Percentiles rank a stretch among this genome's conserved stretches.
phyloP scores from a whole-genome alignment of 192 early-diverging fungal species.

The Mortierella antarctica region DNA sequence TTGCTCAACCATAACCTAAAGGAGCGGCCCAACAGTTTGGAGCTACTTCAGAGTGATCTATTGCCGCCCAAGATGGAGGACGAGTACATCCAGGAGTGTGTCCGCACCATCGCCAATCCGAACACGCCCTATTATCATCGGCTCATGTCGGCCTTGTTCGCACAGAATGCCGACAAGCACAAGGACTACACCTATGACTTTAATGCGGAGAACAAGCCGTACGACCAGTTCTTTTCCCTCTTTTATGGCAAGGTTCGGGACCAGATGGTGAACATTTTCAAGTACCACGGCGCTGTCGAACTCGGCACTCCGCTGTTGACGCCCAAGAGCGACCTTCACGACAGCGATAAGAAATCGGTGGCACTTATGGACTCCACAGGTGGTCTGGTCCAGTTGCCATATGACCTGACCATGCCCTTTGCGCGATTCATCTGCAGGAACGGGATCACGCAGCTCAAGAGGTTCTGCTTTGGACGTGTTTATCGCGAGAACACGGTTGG shows the following conservation, averaged over 20 bases:
- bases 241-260: constrained; percentile 77
- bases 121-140: constrained; percentile 87
- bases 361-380: constrained; percentile 86
- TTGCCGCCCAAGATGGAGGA: constrained; percentile 89
- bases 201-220: constrained; percentile 59
- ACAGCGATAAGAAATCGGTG: constrained; percentile 76
- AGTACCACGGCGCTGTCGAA: constrained; percentile 86
- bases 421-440: constrained; percentile 85
- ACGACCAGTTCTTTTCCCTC: constrained; percentile 71
- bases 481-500: constrained; percentile 85
- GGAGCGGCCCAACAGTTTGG: constrained; percentile 80
- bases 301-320: constrained; percentile 84
- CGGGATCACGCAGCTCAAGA: constrained; percentile 78
- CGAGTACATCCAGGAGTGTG: constrained; percentile 91
- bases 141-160: constrained; percentile 85
- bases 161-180: constrained; percentile 78
- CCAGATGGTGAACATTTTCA: constrained; percentile 82
- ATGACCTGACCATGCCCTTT: constrained; percentile 93
- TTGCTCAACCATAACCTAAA: constrained; percentile 82
- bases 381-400: constrained; percentile 84
- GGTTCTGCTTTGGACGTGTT: constrained; percentile 87
- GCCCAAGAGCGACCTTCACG: constrained; percentile 79
- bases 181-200: constrained; percentile 95
- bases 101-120: constrained; percentile 89
- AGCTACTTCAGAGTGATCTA: constrained; percentile 82